phyloP scores from a whole-genome alignment of 768 basidiomycete species.

The Pulveroboletus ravenelii region DNA sequence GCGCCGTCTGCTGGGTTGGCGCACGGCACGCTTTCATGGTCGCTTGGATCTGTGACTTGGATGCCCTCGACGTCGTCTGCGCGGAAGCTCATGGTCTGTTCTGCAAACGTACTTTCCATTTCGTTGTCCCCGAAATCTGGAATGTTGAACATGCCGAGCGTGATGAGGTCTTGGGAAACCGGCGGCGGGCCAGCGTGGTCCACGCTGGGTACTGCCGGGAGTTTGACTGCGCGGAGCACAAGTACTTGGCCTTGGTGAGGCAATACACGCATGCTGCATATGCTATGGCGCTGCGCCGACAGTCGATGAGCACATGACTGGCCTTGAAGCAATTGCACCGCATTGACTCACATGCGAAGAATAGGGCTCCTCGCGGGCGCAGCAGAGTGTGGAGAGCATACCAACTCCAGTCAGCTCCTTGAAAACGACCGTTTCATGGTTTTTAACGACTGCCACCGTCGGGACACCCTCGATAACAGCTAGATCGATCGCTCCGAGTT shows the following conservation, averaged over 20 bases:
- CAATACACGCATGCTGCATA: slow-evolving; percentile 49
- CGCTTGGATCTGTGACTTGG: slow-evolving; percentile 30
- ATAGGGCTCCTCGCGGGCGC: slow-evolving; percentile 30
- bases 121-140: slow-evolving; percentile 30
- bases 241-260: slow-evolving; percentile 50
- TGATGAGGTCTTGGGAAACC: slow-evolving; percentile 25
- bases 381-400: slow-evolving; percentile 35
- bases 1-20: slow-evolving; percentile 16
- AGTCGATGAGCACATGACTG: slow-evolving; percentile 6
- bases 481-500: slow-evolving; percentile 38
- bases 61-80: slow-evolving; percentile 33
- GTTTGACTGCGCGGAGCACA: slow-evolving; percentile 42
- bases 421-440: slow-evolving; percentile 38
- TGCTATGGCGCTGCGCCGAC: slow-evolving; percentile 38
- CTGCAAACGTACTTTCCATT: slow-evolving; percentile 21
- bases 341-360: slow-evolving; percentile 24
- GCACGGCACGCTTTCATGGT: slow-evolving; percentile 16
- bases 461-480: slow-evolving; percentile 41
- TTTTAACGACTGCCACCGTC: slow-evolving; percentile 40
- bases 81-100: slow-evolving; percentile 28
- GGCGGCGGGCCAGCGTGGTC: slow-evolving; percentile 14
- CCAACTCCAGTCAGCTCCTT: slow-evolving; percentile 37
- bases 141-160: slow-evolving; percentile 28
- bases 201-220: slow-evolving; percentile 3
- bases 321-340: no score